Evolutionary conservation across 2,329 filamentous ascomycete species (phyloP).

Genomic region (Hypocrella siamensis): DNA sequence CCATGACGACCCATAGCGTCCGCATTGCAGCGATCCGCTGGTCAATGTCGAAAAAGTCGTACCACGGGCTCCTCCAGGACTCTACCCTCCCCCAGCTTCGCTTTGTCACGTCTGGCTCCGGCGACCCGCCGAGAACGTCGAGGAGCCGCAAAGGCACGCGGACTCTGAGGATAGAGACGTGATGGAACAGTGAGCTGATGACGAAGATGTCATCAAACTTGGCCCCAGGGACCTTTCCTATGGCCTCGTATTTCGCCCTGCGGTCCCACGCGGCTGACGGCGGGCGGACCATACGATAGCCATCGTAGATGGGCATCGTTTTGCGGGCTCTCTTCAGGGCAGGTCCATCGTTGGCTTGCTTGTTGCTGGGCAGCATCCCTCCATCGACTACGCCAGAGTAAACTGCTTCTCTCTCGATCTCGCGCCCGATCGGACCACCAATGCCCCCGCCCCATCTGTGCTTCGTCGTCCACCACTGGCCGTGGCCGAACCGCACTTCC

Average conservation of each 20-base stretch:
- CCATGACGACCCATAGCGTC: slow-evolving; percentile 43
- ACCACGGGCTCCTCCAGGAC: slow-evolving; percentile 45
- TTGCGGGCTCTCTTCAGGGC: slow-evolving; percentile 34
- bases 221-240: slow-evolving; percentile 31
- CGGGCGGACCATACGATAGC: slow-evolving; percentile 45
- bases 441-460: slow-evolving; percentile 47
- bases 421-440: slow-evolving; percentile 46
- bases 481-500: slow-evolving; percentile 41
- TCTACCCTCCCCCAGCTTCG: slow-evolving; percentile 36
- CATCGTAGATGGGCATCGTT: slow-evolving; percentile 43
- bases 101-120: slow-evolving; percentile 14
- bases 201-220: slow-evolving; percentile 47
- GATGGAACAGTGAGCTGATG: slow-evolving; percentile 45
- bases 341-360: slow-evolving; percentile 10
- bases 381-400: slow-evolving; percentile 32
- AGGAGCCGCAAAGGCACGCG: slow-evolving; percentile 40
- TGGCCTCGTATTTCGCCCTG: slow-evolving; percentile 40
- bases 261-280: slow-evolving; percentile 44
- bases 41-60: slow-evolving; percentile 38
- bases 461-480: slow-evolving; percentile 44
- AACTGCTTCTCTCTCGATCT: slow-evolving; percentile 33
- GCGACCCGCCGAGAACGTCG: slow-evolving; percentile 32
- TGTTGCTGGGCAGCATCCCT: slow-evolving; percentile 17
- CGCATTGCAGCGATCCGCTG: slow-evolving; percentile 42
- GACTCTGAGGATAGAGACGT: slow-evolving; percentile 40